Evolutionary conservation across 2,329 filamentous ascomycete species (phyloP).

Genomic region (Dactylellina sp.): DNA sequence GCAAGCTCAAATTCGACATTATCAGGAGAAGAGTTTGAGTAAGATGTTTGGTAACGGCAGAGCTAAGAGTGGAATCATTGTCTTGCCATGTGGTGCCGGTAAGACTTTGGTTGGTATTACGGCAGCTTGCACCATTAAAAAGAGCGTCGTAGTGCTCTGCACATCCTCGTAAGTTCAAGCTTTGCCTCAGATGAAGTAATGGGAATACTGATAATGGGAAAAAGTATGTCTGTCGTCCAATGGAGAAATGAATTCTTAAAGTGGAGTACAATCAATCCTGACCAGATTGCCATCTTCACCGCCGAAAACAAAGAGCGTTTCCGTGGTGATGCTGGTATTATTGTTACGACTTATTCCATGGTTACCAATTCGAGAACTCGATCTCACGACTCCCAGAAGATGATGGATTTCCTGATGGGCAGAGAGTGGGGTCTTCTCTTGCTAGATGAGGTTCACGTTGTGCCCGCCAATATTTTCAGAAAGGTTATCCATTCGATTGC

Average conservation of each 20-base stretch:
- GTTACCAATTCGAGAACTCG: slow-evolving; percentile 89
- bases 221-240: slow-evolving; percentile 88
- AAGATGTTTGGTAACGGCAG: slow-evolving; percentile 99
- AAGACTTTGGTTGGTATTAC: slow-evolving; percentile 99
- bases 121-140: slow-evolving; percentile 96
- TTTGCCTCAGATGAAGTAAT: too few relatives aligned
- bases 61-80: slow-evolving; percentile 96
- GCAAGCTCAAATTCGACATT: slow-evolving; percentile 87
- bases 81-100: slow-evolving; percentile 93
- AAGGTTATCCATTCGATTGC: slow-evolving; percentile 93
- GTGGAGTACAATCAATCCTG: slow-evolving; percentile 97
- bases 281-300: slow-evolving; percentile 94
- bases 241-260: slow-evolving; percentile 97
- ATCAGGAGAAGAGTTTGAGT: slow-evolving; percentile 96
- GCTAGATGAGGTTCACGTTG: slow-evolving; percentile 96
- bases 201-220: slow-evolving; percentile 14
- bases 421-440: slow-evolving; percentile 98
- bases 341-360: slow-evolving; percentile 98
- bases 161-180: slow-evolving; percentile 75
- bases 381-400: slow-evolving; percentile 92
- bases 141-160: slow-evolving; percentile 92
- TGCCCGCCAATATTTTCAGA: slow-evolving; percentile 94
- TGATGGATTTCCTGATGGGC: slow-evolving; percentile 91
- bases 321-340: slow-evolving; percentile 89
- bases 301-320: slow-evolving; percentile 91